phyloP scores from a whole-genome alignment of 805 yeast species.

The Cyberlindnera euphorbiiphila region DNA sequence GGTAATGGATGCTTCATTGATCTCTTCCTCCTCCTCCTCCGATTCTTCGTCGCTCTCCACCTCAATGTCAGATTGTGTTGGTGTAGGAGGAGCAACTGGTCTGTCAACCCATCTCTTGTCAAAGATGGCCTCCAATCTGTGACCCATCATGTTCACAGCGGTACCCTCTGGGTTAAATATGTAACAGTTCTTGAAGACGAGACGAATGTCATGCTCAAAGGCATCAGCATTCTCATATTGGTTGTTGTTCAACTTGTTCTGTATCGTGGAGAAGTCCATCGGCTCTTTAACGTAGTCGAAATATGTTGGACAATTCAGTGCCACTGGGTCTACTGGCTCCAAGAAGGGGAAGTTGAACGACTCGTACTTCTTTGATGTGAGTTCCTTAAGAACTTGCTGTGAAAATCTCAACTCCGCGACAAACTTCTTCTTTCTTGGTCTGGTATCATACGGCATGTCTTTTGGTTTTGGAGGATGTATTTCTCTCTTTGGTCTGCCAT shows the following conservation, averaged over 20 bases:
- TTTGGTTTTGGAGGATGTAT: constrained; percentile 96
- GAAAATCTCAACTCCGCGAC: constrained; percentile 89
- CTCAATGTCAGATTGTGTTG: constrained; percentile 27
- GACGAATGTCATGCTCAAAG: constrained; percentile 75
- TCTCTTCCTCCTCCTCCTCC: constrained; percentile 47
- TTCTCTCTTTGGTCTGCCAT: constrained; percentile 88
- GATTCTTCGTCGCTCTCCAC: constrained; percentile 29
- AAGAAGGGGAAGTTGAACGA: constrained; percentile 85
- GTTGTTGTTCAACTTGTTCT: constrained; percentile 75
- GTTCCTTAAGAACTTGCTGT: constrained; percentile 75
- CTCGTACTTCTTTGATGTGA: constrained; percentile 78
- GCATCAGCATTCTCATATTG: constrained; percentile 87
- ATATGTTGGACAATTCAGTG: constrained; percentile 88
- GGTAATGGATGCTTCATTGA: constrained; percentile 60
- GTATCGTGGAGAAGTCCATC: constrained; percentile 90
- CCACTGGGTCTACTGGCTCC: constrained; percentile 93
- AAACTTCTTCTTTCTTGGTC: constrained; percentile 88
- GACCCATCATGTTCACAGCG: constrained; percentile 95
- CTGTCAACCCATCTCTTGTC: constrained; percentile 85
- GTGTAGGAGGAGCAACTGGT: constrained; percentile 56
- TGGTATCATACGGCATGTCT: constrained; percentile 84
- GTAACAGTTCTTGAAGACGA: constrained; percentile 87
- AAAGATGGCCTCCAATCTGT: constrained; percentile 79
- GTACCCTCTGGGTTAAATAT: constrained; percentile 95
- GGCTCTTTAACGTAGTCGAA: constrained; percentile 84